Percentiles rank a stretch among this genome's conserved stretches.
Evolutionary conservation across 1,284 basidiomycete species (phyloP).

Genomic region (Ganoderma meredithae): DNA sequence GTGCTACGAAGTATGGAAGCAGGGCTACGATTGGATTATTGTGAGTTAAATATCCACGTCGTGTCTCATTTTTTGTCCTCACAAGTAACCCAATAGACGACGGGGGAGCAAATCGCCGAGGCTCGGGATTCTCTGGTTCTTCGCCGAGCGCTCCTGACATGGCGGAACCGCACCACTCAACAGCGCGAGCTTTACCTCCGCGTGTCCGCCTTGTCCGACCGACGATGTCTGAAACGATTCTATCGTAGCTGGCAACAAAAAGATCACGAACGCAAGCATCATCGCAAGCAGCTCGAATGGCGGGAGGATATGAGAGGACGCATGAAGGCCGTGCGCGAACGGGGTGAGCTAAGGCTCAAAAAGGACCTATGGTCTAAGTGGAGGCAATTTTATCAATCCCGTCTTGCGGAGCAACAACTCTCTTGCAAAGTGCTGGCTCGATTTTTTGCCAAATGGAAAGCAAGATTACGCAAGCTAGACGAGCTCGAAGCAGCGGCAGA

Average conservation of each 20-base stretch:
- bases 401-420: conserved; percentile 58
- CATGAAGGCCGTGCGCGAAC: conserved; percentile 67
- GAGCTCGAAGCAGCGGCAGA: conserved; percentile 57
- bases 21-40: conserved; percentile 71
- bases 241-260: conserved; percentile 58
- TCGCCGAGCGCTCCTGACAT: conserved; percentile 62
- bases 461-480: conserved; percentile 48
- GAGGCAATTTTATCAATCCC: conserved; percentile 60
- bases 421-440: conserved; percentile 49
- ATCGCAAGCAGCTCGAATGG: conserved; percentile 64
- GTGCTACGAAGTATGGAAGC: conserved; percentile 76
- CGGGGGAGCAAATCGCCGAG: conserved; percentile 65
- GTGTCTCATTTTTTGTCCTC: conserved; percentile 18
- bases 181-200: conserved; percentile 48
- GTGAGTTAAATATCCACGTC: conserved; percentile 50
- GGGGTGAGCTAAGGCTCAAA: conserved; percentile 54
- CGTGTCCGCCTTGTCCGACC: conserved; percentile 51
- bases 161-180: conserved; percentile 54
- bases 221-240: conserved; percentile 48
- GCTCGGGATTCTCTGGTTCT: conserved; percentile 65
- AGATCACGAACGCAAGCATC: conserved; percentile 57
- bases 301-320: conserved; percentile 70
- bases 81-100: conserved; percentile 51
- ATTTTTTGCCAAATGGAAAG: conserved; percentile 61
- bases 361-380: conserved; percentile 68